Percentiles rank a stretch among this genome's conserved stretches.
Evolutionary conservation across 768 basidiomycete genomes (phyloP).

Genomic region (Amyloporia xantha): DNA sequence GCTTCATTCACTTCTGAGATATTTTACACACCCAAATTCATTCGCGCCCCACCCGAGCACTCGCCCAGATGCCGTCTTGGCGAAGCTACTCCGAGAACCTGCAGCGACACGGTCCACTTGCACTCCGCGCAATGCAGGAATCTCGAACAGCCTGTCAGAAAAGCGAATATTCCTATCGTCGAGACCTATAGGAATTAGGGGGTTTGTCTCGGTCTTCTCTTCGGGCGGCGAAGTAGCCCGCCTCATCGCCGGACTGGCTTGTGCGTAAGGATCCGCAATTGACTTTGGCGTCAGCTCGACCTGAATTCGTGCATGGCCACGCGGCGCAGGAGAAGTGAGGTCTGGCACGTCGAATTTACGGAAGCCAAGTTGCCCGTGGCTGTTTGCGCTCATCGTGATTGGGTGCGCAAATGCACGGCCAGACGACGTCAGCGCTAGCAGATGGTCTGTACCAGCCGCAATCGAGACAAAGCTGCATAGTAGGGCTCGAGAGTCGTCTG

Average conservation of each 20-base stretch:
- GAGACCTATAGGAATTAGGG: conserved; percentile 12
- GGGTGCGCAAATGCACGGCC: conserved; percentile 81
- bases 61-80: conserved; percentile 56
- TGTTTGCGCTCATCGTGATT: conserved; percentile 66
- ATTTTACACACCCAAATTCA: conserved; percentile 57
- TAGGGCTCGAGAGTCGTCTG: neutral
- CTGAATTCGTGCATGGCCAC: conserved; percentile 28
- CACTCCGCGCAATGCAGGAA: conserved; percentile 64
- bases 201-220: conserved; percentile 25
- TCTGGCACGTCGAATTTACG: conserved; percentile 50
- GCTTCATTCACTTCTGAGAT: conserved; percentile 1
- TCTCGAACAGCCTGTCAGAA: conserved; percentile 65
- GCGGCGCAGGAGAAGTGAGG: conserved; percentile 17
- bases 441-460: conserved; percentile 63
- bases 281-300: conserved; percentile 56
- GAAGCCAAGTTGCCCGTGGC: conserved; percentile 78
- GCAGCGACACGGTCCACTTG: conserved; percentile 64
- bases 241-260: conserved; percentile 36
- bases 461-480: conserved; percentile 60
- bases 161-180: conserved; percentile 49
- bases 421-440: conserved; percentile 62
- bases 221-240: conserved; percentile 20
- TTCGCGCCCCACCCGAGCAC: conserved; percentile 91
- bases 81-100: conserved; percentile 69
- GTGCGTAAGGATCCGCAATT: conserved; percentile 43